Conservation (phyloP, 768 basidiomycete genomes). For the Lactarius vividus region DNA sequence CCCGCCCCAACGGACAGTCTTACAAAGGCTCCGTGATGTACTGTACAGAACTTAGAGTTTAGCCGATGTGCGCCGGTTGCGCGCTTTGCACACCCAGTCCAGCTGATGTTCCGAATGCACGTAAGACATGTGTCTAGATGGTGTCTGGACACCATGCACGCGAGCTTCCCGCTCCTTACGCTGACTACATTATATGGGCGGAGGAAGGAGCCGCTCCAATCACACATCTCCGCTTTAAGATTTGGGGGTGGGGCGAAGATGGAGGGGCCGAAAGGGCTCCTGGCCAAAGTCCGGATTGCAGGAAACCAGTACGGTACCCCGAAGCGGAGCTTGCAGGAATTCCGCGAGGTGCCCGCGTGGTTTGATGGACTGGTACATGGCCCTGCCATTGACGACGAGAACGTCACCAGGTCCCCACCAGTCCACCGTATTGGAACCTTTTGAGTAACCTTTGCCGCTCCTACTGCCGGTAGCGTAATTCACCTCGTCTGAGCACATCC, state of each 20-base stretch:
- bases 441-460: constrained; percentile 7
- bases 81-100: constrained; percentile 12
- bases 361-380: constrained; percentile 19
- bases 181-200: not conserved
- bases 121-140: constrained; percentile 12
- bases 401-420: constrained; percentile 17
- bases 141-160: not conserved
- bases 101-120: constrained; percentile 13
- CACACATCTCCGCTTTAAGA: not conserved
- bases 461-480: constrained; percentile 1
- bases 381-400: constrained; percentile 2
- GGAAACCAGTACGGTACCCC: not conserved
- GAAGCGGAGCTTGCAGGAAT: constrained; percentile 26
- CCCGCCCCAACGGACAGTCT: not conserved
- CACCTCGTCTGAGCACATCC: not conserved
- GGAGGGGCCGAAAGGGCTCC: too few relatives aligned
- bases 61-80: not conserved
- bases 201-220: constrained; percentile 1
- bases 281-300: not conserved
- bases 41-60: constrained; percentile 7
- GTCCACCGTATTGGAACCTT: constrained; percentile 22
- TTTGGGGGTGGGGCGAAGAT: not conserved
- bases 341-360: constrained; percentile 25
- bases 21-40: not conserved
- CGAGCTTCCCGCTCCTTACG: not conserved